Base-by-base conservation (phyloP, 1,284 basidiomycete species). In the Volvariella volvacea region DNA sequence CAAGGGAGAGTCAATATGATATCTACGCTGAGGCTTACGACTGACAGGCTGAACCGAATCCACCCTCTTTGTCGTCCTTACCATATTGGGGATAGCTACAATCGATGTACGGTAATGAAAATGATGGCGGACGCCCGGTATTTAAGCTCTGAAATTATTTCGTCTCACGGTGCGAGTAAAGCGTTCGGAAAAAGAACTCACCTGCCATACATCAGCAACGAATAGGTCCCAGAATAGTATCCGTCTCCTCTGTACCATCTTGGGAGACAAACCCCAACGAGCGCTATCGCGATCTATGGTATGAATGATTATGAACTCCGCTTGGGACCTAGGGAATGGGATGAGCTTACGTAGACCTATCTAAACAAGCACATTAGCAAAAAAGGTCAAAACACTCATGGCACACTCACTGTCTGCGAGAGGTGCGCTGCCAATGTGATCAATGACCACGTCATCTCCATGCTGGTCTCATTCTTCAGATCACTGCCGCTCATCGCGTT, bases 401-500 rank as follows among this genome's bases (percentile, higher is more conserved):
- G 34, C 6, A 36, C 42, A 53, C 77, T 50, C 57, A 83, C 80
- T 4, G 76, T 77, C 57, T 80, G 76, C 50, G 77, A 67, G 36
- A 78, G 52, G 64, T 80, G 75, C 16, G 70, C 67, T 6, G 77
- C 73, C 20, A 80, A 63, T 3, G 70, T 73, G 33, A 77, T 65
- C 41, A 80, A 54, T n/a, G 66, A 72, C 78, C 80, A 80, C 17
- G 78, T 74, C 61, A 73, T 73, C 59, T 80, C 79, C 73, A 79
- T 78, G 45, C 70, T 78, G 14, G 67, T 67, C 47, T 71, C 68
- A 43, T 56, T 65, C 44, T 56, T 61, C 28, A 65, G 49, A 56
- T 64, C 67, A 32, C 60, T 61, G 12, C 64, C 67, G 37, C 62
- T 64, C 63, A 81, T 71, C 7, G 71, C 70, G 45, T 74, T 73